Evolutionary conservation across 108 stramenopile species (phyloP).

Genomic region (Nitzschia palea): DNA sequence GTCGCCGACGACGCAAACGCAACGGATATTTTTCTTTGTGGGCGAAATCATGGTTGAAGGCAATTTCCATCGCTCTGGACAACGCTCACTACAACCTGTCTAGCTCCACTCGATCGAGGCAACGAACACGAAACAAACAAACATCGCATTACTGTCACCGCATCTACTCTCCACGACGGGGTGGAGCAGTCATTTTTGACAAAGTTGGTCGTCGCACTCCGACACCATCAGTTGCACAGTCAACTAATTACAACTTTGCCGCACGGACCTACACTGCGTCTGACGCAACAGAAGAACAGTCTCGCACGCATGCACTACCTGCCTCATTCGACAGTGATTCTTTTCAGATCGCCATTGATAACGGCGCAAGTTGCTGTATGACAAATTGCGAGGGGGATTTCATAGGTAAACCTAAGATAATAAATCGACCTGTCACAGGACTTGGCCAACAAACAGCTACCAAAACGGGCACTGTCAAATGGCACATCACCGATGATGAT

Average conservation of each 20-base stretch:
- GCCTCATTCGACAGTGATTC: conserved; percentile 17
- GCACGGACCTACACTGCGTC: not conserved
- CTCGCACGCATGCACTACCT: not conserved
- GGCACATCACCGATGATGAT: conserved; percentile 9
- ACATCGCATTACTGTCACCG: not conserved
- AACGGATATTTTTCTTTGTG: no score
- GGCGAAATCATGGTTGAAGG: no score
- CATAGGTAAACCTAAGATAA: not conserved
- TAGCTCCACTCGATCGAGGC: no score
- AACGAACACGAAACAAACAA: no score
- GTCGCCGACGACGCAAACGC: no score
- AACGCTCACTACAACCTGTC: no score
- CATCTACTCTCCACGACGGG: not conserved
- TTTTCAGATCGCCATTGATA: conserved; percentile 7
- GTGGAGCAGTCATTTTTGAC: no score
- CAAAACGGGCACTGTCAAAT: conserved; percentile 11
- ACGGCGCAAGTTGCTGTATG: not conserved
- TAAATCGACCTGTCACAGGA: conserved; percentile 2
- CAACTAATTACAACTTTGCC: no score
- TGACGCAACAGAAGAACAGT: not conserved
- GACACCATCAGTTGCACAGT: no score
- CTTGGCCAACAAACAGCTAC: no score
- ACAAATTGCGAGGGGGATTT: conserved; percentile 1
- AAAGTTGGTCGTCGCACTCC: no score
- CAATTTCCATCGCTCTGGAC: no score